Base-by-base conservation (phyloP, 305 asterid species). In the Caryopteris hybrid region DNA sequence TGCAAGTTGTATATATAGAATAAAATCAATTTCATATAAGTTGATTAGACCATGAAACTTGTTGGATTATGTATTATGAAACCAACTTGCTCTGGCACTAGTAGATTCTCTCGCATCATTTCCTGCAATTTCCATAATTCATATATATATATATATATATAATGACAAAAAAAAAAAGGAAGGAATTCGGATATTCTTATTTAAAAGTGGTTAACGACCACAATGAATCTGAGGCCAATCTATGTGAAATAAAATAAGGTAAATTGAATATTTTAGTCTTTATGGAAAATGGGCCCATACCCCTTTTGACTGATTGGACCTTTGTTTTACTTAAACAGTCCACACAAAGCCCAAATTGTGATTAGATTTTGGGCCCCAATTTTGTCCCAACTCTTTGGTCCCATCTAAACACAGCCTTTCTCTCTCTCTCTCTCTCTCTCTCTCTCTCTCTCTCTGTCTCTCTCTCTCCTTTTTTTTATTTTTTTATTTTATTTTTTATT, bases 341-440 rank as follows among this genome's bases (percentile, higher is more conserved):
- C 52, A 70, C 71, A 73, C 66, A 70, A 76, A 48, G 45, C 64
- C 33, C 73, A 56, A 18, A 69, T 41, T 7, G 8, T 39, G 60
- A 59, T 70, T 70, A 7, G 55, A 74, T 57, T 57, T 62, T 74
- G 64, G 84, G 77, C 39, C 79, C 81, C 72, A 71, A 2, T 0
- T 46, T 70, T 48, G 66, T 65, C 71, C 65, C 16, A 55, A 39
- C 13, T 20, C 8, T 6, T 31, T 43, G 56, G 34, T 45, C 71
- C 31, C 41, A 65, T 48, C 69, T 43, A 70, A 69, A 66, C n/a
- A n/a, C n/a, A n/a, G n/a, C n/a, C n/a, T n/a, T n/a, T n/a, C n/a
- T n/a, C n/a, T n/a, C n/a, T n/a, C n/a, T n/a, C n/a, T n/a, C n/a
- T n/a, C n/a, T n/a, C n/a, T n/a, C n/a, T n/a, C n/a, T n/a, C n/a